Percentiles rank a stretch among this genome's conserved stretches.
Conservation (phyloP, 1,139 yeast species). For the Diutina sp. region DNA sequence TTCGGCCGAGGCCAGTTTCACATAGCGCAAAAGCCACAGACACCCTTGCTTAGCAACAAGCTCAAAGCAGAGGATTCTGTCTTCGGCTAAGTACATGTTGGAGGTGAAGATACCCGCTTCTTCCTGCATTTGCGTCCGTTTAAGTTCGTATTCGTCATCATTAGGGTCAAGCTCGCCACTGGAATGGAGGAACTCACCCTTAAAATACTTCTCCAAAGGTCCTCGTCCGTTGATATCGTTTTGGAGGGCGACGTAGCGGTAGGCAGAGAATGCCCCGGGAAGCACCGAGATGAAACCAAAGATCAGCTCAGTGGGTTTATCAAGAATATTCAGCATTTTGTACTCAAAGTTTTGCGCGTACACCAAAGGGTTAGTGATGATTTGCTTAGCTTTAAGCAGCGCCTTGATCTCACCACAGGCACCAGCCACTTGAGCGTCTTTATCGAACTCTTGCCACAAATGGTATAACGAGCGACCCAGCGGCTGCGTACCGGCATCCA, state of each 20-base stretch:
- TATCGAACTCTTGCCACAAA: slow-evolving; percentile 61
- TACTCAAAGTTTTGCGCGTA: slow-evolving; percentile 82
- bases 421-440: slow-evolving; percentile 63
- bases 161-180: slow-evolving; percentile 16
- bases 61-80: slow-evolving; percentile 72
- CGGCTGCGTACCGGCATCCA: slow-evolving; percentile 78
- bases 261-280: slow-evolving; percentile 85
- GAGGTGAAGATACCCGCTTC: slow-evolving; percentile 58
- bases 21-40: slow-evolving; percentile 57
- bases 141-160: slow-evolving; percentile 30
- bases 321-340: slow-evolving; percentile 69
- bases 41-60: slow-evolving; percentile 55
- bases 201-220: slow-evolving; percentile 67
- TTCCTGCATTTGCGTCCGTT: slow-evolving; percentile 29
- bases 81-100: slow-evolving; percentile 80
- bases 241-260: slow-evolving; percentile 56
- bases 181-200: slow-evolving; percentile 62
- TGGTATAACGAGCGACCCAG: slow-evolving; percentile 56
- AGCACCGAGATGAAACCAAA: slow-evolving; percentile 74
- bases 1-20: slow-evolving; percentile 65
- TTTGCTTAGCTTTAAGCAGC: slow-evolving; percentile 41
- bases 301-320: slow-evolving; percentile 73
- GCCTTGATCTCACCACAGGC: slow-evolving; percentile 78
- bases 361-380: slow-evolving; percentile 59
- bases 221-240: slow-evolving; percentile 53